Percentiles rank a stretch among this genome's conserved stretches.
phyloP scores from a whole-genome alignment of 345 rosid genomes.

The Angophora floribunda region DNA sequence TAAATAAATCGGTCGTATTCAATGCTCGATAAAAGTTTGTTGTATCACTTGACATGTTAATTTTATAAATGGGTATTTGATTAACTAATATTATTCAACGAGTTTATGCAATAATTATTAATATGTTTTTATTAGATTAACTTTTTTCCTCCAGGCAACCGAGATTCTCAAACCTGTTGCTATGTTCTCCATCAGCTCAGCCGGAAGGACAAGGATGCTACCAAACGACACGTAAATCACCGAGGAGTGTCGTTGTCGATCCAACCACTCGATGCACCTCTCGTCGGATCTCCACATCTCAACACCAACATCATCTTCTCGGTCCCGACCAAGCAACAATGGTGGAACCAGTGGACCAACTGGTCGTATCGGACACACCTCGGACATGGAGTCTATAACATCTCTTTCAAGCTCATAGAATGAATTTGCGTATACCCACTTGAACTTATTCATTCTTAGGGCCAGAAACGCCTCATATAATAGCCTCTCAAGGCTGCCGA shows the following conservation, averaged over 20 bases:
- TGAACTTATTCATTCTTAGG: slow-evolving; percentile 18
- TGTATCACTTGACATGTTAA: not conserved
- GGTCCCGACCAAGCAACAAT: slow-evolving; percentile 11
- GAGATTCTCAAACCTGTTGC: slow-evolving; percentile 11
- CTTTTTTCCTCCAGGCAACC: not conserved
- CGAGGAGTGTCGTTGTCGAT: slow-evolving; percentile 25
- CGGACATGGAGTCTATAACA: slow-evolving; percentile 13
- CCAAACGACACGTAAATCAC: slow-evolving; percentile 64
- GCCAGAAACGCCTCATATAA: not conserved
- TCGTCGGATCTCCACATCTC: slow-evolving; percentile 22
- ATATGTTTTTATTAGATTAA: not conserved
- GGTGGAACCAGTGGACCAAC: slow-evolving; percentile 62
- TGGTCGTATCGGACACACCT: slow-evolving; percentile 13
- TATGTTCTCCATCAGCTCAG: slow-evolving; percentile 24
- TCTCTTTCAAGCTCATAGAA: slow-evolving; percentile 41
- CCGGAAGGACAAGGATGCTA: slow-evolving; percentile 17
- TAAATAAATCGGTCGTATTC: not conserved
- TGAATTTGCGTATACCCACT: slow-evolving; percentile 46
- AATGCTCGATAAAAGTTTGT: not conserved
- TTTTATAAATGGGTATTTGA: not conserved
- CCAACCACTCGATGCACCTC: slow-evolving; percentile 46
- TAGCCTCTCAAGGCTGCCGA: not conserved
- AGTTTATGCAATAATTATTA: not conserved
- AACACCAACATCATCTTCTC: not conserved
- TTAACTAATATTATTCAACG: not conserved